A percentile compares a stretch with the other conserved stretches of the same genome.
These are phyloP conservation scores for Ophiostoma perfectum DNA, from an alignment of 2,329 filamentous ascomycete species.

Conservation along the genomic window DNA sequence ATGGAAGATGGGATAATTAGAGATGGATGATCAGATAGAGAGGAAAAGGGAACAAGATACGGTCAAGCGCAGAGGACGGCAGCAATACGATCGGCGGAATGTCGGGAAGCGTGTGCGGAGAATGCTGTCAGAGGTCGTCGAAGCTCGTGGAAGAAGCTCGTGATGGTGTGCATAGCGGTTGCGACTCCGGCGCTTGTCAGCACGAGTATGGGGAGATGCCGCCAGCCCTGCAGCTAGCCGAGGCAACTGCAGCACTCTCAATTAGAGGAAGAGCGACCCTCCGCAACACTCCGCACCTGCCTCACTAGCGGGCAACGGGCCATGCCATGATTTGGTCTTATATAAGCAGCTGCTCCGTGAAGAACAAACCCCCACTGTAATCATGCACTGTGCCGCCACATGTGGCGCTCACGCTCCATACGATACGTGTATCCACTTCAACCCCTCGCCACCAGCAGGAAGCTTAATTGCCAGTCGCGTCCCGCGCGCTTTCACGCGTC, in stretches of 20 bases:
- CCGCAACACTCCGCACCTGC: slow-evolving; percentile 12
- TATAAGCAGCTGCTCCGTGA: not conserved
- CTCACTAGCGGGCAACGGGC: not conserved
- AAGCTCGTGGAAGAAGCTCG: slow-evolving; percentile 24
- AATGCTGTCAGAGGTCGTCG: slow-evolving; percentile 9
- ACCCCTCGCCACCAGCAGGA: slow-evolving; percentile 14
- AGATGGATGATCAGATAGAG: not conserved
- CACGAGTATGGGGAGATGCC: not conserved
- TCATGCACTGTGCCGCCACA: slow-evolving; percentile 15
- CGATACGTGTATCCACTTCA: slow-evolving; percentile 6
- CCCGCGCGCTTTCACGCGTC: slow-evolving; percentile 20
- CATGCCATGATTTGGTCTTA: too few relatives aligned
- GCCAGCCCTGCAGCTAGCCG: slow-evolving; percentile 15
- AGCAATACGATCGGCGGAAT: not conserved
- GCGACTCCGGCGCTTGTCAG: not conserved
- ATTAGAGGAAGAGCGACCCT: not conserved
- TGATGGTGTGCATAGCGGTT: slow-evolving; percentile 16
- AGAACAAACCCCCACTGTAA: too few relatives aligned
- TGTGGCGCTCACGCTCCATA: slow-evolving; percentile 12
- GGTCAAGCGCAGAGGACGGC: not conserved
- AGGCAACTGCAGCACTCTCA: slow-evolving; percentile 20
- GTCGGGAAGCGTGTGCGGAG: not conserved
- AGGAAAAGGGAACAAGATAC: not conserved
- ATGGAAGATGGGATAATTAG: not conserved
- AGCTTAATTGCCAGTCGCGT: slow-evolving; percentile 23